Conservation (phyloP, 352 stramenopile genomes). For the Phytopythium aichiense region DNA sequence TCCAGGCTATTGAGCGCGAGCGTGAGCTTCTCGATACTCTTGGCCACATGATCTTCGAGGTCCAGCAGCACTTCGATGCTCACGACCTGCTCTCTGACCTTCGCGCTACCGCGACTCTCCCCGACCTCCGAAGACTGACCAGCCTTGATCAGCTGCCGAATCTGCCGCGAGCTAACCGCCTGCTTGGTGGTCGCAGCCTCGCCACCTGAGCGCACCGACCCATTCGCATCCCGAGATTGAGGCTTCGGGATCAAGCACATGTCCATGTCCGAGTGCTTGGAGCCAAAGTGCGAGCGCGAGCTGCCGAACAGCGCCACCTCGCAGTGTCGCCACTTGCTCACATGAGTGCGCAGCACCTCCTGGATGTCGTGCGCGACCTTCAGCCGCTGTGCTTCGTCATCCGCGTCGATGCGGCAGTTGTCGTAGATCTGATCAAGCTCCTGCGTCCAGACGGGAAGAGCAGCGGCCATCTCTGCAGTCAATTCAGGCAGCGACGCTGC, state of each 20-base stretch:
- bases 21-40: slow-evolving; percentile 46
- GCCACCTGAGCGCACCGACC: not conserved
- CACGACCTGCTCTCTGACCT: slow-evolving; percentile 12
- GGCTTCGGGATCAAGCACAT: slow-evolving; percentile 53
- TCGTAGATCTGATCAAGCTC: slow-evolving; percentile 43
- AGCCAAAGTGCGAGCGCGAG: slow-evolving; percentile 72
- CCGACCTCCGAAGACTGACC: not conserved
- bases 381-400: slow-evolving; percentile 39
- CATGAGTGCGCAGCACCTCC: slow-evolving; percentile 29
- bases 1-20: slow-evolving; percentile 29
- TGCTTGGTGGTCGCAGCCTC: not conserved
- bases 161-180: slow-evolving; percentile 32
- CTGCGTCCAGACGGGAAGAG: slow-evolving; percentile 11
- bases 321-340: slow-evolving; percentile 45
- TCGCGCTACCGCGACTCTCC: not conserved
- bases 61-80: slow-evolving; percentile 30
- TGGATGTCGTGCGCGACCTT: slow-evolving; percentile 42
- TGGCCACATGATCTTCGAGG: slow-evolving; percentile 36
- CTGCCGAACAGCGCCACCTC: slow-evolving; percentile 69
- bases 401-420: slow-evolving; percentile 34
- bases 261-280: slow-evolving; percentile 68
- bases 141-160: slow-evolving; percentile 37
- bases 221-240: not conserved
- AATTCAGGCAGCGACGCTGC: slow-evolving; percentile 6
- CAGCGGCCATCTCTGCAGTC: slow-evolving; percentile 5